Evolutionary conservation across 2,329 filamentous ascomycete species (phyloP), one percentile per base, ranked within the genome.

Genomic region (Fusarium graminum): DNA sequence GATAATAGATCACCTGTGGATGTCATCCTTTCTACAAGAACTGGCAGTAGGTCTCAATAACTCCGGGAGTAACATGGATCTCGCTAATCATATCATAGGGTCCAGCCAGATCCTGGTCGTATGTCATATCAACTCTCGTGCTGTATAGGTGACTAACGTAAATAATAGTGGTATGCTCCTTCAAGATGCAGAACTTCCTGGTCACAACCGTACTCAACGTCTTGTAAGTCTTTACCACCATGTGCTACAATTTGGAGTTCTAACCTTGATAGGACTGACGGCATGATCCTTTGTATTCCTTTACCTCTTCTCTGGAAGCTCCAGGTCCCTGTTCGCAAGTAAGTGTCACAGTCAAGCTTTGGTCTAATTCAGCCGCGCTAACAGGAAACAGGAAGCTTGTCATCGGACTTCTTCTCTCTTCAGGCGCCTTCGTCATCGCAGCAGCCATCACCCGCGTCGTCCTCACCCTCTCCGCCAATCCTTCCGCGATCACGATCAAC

Each of bases 381-480:
- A 68, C 12, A 13, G 13, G 0, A 2, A 2, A 0, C 2, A 72
- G 71, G 28, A 74, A 75, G 69, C 22, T 74, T 5, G 41, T 71
- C 7, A 70, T 72, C 4, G 67, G 70, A 2, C 54, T 75, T 0
- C 71, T 74, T 7, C 63, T 74, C 7, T 75, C 66, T 0, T 74
- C 67, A 0, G 71, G 72, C 2, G 51, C 68, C 9, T 75, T 75
- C 45, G 72, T 75, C 2, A 75, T 75, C 3, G 49, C 68, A 1
- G 71, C 71, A 5, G 72, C 73, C 1, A 67, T 75, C 14, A 74
- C 60, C 11, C 62, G 69, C 0, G 60, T 67, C 6, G 59, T 72
- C 12, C 34, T 74, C 0, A 72, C 68, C 0, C 42, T 74, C 1
- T 65, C 70, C 7, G 59, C 68, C 4, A 69, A 67, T 7, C 61